These are phyloP conservation scores for Physaria fendleri DNA, from an alignment of 345 rosid genomes.

Conservation along the genomic window DNA sequence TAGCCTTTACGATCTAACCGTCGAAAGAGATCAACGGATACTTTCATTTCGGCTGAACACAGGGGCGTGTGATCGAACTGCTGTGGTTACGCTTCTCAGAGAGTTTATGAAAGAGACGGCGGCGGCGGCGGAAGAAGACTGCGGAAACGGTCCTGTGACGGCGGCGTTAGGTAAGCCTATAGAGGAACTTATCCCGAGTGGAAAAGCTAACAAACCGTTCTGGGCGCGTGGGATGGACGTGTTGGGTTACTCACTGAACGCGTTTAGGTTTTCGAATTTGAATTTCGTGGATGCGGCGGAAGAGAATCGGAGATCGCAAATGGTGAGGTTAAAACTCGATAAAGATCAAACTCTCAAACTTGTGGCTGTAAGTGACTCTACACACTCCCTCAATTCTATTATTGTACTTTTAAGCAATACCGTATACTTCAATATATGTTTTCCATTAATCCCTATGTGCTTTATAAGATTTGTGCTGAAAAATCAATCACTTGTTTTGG, in stretches of 20 bases:
- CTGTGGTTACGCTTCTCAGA: conserved; percentile 52
- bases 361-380: conserved; percentile 42
- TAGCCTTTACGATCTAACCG: conserved; percentile 43
- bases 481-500: not conserved
- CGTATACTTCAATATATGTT: not conserved
- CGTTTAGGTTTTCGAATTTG: conserved; percentile 59
- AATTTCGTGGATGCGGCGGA: conserved; percentile 40
- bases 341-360: conserved; percentile 44
- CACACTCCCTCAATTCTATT: not conserved
- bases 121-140: conserved; percentile 10
- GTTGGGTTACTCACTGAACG: conserved; percentile 83
- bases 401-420: not conserved
- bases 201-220: conserved; percentile 61
- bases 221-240: conserved; percentile 91
- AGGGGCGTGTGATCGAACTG: conserved; percentile 59
- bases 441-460: not conserved
- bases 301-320: conserved; percentile 40
- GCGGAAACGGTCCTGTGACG: conserved; percentile 5
- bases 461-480: not conserved
- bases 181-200: conserved; percentile 68
- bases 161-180: conserved; percentile 41
- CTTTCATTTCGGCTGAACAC: conserved; percentile 62
- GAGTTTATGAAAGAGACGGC: conserved; percentile 37
- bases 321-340: conserved; percentile 49
- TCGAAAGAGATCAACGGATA: conserved; percentile 29